Evolutionary conservation across 805 yeast genomes (phyloP).

Genomic region (Lachancea quebecensis): DNA sequence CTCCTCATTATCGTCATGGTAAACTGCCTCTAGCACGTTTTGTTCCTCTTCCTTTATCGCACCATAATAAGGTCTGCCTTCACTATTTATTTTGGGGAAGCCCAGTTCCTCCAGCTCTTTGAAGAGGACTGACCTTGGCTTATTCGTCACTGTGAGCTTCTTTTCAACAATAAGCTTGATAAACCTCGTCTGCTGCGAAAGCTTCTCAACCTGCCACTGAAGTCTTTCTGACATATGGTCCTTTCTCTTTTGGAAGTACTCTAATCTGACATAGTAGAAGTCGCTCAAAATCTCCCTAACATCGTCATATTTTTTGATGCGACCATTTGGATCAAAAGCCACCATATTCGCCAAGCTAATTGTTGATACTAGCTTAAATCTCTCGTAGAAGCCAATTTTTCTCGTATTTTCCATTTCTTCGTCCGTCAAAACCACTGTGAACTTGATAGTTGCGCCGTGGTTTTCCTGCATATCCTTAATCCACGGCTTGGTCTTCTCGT

Average conservation of each 20-base stretch:
- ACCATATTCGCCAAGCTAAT: slow-evolving; percentile 84
- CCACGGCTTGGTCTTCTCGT: slow-evolving; percentile 72
- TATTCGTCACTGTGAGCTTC: slow-evolving; percentile 64
- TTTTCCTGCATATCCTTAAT: slow-evolving; percentile 93
- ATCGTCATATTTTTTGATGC: slow-evolving; percentile 72
- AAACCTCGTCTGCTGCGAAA: slow-evolving; percentile 82
- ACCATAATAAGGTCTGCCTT: slow-evolving; percentile 55
- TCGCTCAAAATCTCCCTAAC: slow-evolving; percentile 76
- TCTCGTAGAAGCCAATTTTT: slow-evolving; percentile 70
- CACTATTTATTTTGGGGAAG: slow-evolving; percentile 71
- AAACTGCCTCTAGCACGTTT: slow-evolving; percentile 34
- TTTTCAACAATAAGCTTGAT: slow-evolving; percentile 82
- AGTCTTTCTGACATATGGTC: slow-evolving; percentile 65
- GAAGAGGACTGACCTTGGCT: slow-evolving; percentile 58
- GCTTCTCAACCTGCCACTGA: slow-evolving; percentile 66
- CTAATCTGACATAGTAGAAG: slow-evolving; percentile 79
- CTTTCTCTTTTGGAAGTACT: slow-evolving; percentile 85
- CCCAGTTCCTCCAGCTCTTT: slow-evolving; percentile 53
- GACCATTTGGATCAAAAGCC: slow-evolving; percentile 85
- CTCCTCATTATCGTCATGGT: slow-evolving; percentile 36
- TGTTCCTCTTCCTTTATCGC: slow-evolving; percentile 23
- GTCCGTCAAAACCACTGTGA: slow-evolving; percentile 62
- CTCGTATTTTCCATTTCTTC: slow-evolving; percentile 81
- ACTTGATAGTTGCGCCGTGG: slow-evolving; percentile 74
- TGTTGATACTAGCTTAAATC: slow-evolving; percentile 69